Percentiles rank a stretch among this genome's conserved stretches.
Conservation (phyloP, 225 moss, liverwort and hornwort genomes). For the Sphagnum contortum region DNA sequence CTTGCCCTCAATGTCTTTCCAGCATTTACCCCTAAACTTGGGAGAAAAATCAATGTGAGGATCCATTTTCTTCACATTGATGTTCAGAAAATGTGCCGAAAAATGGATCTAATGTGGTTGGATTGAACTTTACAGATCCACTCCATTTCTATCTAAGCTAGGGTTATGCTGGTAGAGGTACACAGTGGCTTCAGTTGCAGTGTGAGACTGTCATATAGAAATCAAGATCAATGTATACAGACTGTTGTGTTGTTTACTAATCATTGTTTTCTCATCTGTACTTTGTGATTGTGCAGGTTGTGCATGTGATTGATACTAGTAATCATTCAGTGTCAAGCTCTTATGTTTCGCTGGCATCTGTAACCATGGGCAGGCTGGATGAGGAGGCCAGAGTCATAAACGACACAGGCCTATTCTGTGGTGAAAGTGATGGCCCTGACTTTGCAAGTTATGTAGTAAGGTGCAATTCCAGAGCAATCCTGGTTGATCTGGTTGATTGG, state of each 20-base stretch:
- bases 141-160: too few relatives aligned
- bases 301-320: conserved; percentile 64
- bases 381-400: conserved; percentile 40
- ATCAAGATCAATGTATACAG: too few relatives aligned
- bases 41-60: conserved; percentile 54
- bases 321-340: conserved; percentile 17
- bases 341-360: conserved; percentile 61
- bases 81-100: neutral
- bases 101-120: too few relatives aligned
- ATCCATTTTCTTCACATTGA: conserved; percentile 68
- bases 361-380: conserved; percentile 66
- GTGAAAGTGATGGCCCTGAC: conserved; percentile 32
- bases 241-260: too few relatives aligned
- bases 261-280: too few relatives aligned
- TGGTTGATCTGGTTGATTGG: too few relatives aligned
- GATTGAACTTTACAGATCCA: too few relatives aligned
- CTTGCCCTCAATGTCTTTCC: conserved; percentile 50
- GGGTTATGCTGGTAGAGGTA: too few relatives aligned
- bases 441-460: conserved; percentile 59
- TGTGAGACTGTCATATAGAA: too few relatives aligned
- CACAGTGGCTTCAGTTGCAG: too few relatives aligned
- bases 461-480: conserved; percentile 34
- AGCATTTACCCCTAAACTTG: conserved; percentile 58
- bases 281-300: conserved; percentile 15
- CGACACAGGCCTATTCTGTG: conserved; percentile 49